Evolutionary conservation across 2,329 filamentous ascomycete species (phyloP).

Genomic region (Trichoderma cornu-damae): DNA sequence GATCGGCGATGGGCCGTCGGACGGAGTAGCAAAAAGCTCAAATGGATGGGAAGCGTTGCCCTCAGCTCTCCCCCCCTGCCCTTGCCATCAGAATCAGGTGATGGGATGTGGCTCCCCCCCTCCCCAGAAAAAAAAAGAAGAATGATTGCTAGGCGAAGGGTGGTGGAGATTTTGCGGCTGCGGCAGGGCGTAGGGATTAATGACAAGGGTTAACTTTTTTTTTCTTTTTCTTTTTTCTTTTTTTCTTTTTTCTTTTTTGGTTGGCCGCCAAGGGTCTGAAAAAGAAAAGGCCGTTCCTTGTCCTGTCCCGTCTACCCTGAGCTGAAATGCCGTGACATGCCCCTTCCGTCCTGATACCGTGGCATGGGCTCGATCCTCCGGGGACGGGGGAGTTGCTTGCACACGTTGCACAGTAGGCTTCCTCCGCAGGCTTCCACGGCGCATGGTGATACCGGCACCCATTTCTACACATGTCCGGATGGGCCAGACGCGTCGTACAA

Average conservation of each 20-base stretch:
- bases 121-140: no score
- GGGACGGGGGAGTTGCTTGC: not conserved
- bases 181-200: slow-evolving; percentile 2
- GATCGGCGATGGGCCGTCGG: not conserved
- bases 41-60: no score
- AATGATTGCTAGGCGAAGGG: slow-evolving; percentile 1
- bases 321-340: slow-evolving; percentile 8
- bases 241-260: no score
- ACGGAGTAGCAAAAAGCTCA: no score
- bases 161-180: slow-evolving; percentile 12
- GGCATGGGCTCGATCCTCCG: slow-evolving; percentile 3
- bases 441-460: not conserved
- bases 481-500: slow-evolving; percentile 5
- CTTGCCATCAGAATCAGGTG: slow-evolving; percentile 13
- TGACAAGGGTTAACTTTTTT: no score
- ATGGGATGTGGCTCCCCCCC: slow-evolving; percentile 3
- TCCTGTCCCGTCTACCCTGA: not conserved
- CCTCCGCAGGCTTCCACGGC: no score
- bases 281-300: no score
- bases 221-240: no score
- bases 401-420: not conserved
- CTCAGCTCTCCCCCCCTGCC: not conserved
- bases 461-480: not conserved
- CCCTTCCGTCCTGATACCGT: not conserved
- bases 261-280: not conserved